Base-by-base conservation (phyloP, 305 asterid genomes). In the Striga hermonthica region DNA sequence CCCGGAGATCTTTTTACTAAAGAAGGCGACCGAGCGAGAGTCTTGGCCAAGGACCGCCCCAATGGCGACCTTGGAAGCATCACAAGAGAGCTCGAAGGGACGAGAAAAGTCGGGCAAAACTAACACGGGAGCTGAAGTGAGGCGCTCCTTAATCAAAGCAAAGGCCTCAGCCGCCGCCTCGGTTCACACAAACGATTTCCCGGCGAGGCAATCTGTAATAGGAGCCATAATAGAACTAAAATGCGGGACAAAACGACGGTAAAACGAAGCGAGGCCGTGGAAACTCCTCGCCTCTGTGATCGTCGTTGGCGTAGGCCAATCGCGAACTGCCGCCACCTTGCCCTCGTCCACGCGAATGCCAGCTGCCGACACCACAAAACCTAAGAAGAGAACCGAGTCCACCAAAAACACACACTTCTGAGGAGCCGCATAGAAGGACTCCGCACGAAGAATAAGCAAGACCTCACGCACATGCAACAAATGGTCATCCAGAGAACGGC, bases 141-240 rank as follows among this genome's bases (percentile, higher is more conserved):
- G 22, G 1, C 10, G 1, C 4, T 11, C n/a, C 34, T 59, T 59
- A 5, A 59, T 59, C 6, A 4, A 9, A 5, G 1, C 5, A 38
- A 59, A 59, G 9, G 64, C 64, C 4, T 3, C 5, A 4, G 38
- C 64, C 0, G 64, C 34, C 3, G 28, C 31, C 0, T 10, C 34
- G 13, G 49, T 9, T 48, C 64, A 59, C n/a, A 36, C 28, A 36
- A 59, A 59, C 5, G 48, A 6, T 7, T 59, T 59, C 0, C 9
- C 10, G 22, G 11, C 28, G 4, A 37, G 38, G 4, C 48, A 59
- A 59, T 59, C 64, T 6, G 48, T 59, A 28, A 59, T 14, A 5
- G 64, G 64, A 6, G 64, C 64, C 64, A 59, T 37, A 5, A 59
- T 59, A 7, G 49, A 7, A 12, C 64, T 59, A 59, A 59, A 59